A percentile compares a stretch with the other conserved stretches of the same genome.
phyloP scores from a whole-genome alignment of 345 rosid species.

The Theobroma cacao region DNA sequence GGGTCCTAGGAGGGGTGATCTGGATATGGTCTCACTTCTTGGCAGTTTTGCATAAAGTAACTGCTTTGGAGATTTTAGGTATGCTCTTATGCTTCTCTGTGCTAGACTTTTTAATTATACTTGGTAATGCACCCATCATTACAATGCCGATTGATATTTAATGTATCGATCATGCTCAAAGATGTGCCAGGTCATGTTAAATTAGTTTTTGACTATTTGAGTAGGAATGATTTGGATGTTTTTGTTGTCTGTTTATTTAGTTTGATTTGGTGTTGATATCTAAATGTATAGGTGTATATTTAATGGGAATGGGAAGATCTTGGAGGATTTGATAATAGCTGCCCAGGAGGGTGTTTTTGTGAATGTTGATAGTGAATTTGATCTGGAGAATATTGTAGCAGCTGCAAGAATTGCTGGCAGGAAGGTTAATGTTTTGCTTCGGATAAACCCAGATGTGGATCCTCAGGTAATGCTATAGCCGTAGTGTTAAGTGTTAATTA shows the following conservation, averaged over 20 bases:
- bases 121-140: background rate
- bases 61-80: background rate
- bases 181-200: background rate
- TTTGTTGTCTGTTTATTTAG: background rate
- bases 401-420: constrained; percentile 86
- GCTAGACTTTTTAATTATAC: background rate
- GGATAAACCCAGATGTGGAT: constrained; percentile 97
- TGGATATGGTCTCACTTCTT: background rate
- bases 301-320: constrained; percentile 87
- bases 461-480: constrained; percentile 59
- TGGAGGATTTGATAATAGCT: constrained; percentile 93
- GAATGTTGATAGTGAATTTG: constrained; percentile 95
- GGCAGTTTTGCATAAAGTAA: background rate
- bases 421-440: constrained; percentile 87
- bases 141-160: background rate
- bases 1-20: background rate
- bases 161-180: background rate
- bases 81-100: background rate
- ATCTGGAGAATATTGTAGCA: constrained; percentile 78
- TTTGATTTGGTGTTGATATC: constrained; percentile 9
- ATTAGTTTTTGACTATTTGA: background rate
- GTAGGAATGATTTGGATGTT: background rate
- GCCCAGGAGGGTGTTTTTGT: constrained; percentile 94
- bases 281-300: constrained; percentile 70
- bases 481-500: background rate